These are phyloP conservation scores for Globisporangium cederbergense DNA, from an alignment of 352 stramenopile genomes.

Conservation along the genomic window DNA sequence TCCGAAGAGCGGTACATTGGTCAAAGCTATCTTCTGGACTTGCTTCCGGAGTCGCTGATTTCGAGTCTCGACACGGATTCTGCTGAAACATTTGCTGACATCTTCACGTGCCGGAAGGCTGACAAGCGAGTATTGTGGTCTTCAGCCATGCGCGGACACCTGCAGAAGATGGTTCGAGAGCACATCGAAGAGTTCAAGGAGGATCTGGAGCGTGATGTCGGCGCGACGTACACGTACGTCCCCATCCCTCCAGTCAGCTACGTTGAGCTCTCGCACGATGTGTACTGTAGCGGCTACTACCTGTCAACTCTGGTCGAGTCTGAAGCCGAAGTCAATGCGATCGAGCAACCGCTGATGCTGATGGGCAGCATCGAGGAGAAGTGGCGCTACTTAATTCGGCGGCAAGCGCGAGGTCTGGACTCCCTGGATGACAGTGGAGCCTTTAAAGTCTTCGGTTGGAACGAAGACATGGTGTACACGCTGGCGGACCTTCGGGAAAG, in stretches of 20 bases:
- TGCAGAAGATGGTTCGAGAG: slow-evolving; percentile 70
- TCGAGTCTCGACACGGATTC: slow-evolving; percentile 59
- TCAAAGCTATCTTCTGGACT: slow-evolving; percentile 65
- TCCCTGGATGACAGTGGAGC: slow-evolving; percentile 47
- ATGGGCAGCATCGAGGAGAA: slow-evolving; percentile 82
- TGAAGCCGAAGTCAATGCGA: slow-evolving; percentile 47
- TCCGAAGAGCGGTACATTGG: slow-evolving; percentile 38
- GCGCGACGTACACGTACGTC: slow-evolving; percentile 54
- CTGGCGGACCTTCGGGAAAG: slow-evolving; percentile 49
- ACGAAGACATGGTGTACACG: slow-evolving; percentile 35
- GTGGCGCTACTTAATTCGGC: slow-evolving; percentile 52
- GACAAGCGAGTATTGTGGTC: slow-evolving; percentile 78
- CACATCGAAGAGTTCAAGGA: slow-evolving; percentile 72
- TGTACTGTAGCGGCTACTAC: slow-evolving; percentile 77
- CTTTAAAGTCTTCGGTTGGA: slow-evolving; percentile 72
- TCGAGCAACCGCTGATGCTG: slow-evolving; percentile 70
- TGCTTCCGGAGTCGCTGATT: slow-evolving; percentile 75
- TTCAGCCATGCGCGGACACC: slow-evolving; percentile 57
- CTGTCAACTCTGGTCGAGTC: slow-evolving; percentile 62
- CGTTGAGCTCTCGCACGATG: slow-evolving; percentile 62
- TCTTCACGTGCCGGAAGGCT: slow-evolving; percentile 48
- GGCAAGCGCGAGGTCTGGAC: slow-evolving; percentile 39
- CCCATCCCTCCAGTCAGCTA: slow-evolving; percentile 69
- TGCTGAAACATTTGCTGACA: slow-evolving; percentile 58
- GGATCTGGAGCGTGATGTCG: slow-evolving; percentile 47